Conservation (phyloP, 345 rosid genomes). For the Geranium brycei region DNA sequence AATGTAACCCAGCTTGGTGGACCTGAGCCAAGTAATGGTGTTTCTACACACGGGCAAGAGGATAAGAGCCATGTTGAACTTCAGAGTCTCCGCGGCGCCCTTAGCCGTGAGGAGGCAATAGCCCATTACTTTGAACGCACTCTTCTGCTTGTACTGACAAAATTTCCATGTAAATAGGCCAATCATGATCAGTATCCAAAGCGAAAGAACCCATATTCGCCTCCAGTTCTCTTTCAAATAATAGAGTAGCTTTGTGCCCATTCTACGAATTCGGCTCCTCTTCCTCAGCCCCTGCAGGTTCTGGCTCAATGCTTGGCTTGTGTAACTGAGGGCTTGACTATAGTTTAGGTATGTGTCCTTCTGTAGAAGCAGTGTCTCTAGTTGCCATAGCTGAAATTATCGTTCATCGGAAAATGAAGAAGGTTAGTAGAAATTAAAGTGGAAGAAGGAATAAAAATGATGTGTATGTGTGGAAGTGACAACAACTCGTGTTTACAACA, state of each 20-base stretch:
- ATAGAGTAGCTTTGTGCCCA: constrained; percentile 24
- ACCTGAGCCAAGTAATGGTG: constrained; percentile 37
- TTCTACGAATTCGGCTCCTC: constrained; percentile 16
- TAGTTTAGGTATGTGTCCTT: constrained; percentile 3
- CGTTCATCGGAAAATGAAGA: background rate
- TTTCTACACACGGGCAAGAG: constrained; percentile 45
- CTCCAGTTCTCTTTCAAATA: constrained; percentile 22
- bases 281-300: background rate
- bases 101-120: constrained; percentile 49
- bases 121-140: constrained; percentile 46
- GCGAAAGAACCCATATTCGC: constrained; percentile 28
- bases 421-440: background rate
- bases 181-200: constrained; percentile 27
- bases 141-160: constrained; percentile 29
- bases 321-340: background rate
- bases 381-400: constrained; percentile 19
- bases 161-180: constrained; percentile 44
- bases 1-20: constrained; percentile 21
- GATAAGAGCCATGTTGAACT: constrained; percentile 46
- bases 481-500: background rate
- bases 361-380: constrained; percentile 23
- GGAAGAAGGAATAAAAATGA: no score
- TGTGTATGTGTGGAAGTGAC: background rate
- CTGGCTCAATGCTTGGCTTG: background rate
- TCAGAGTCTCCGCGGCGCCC: constrained; percentile 51